phyloP scores from a whole-genome alignment of 768 basidiomycete genomes.

The Chalciporus chontae region DNA sequence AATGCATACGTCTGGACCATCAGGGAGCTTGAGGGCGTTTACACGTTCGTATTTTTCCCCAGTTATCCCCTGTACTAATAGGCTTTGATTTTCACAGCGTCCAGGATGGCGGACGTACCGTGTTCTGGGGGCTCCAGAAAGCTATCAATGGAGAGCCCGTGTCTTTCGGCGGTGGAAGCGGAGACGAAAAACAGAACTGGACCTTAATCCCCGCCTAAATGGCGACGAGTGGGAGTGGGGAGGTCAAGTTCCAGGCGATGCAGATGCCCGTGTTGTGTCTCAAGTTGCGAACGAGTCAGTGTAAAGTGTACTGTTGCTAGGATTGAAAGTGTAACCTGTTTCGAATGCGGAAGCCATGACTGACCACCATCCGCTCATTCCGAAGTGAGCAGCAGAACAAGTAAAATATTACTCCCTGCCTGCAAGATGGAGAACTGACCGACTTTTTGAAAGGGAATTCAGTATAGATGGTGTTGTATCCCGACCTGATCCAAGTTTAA shows the following conservation, averaged over 20 bases:
- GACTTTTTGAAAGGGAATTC: neutral
- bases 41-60: neutral
- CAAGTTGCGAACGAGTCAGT: neutral
- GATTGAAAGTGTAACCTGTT: neutral
- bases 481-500: neutral
- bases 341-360: neutral
- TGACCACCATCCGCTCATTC: too few species aligned
- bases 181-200: neutral
- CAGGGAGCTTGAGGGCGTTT: neutral
- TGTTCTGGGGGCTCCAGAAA: neutral
- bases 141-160: neutral
- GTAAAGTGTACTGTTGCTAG: neutral
- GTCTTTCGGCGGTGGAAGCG: neutral
- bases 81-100: neutral
- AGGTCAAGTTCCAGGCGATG: neutral
- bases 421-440: neutral
- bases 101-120: neutral
- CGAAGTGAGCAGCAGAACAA: too few species aligned
- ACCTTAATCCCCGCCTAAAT: neutral
- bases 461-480: neutral
- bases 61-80: too few species aligned
- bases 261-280: neutral
- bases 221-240: neutral
- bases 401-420: neutral
- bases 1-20: neutral